Percentiles rank a stretch among this genome's conserved stretches.
Evolutionary conservation across 2,329 filamentous ascomycete species (phyloP).

Genomic region (Coniochaeta sp.): DNA sequence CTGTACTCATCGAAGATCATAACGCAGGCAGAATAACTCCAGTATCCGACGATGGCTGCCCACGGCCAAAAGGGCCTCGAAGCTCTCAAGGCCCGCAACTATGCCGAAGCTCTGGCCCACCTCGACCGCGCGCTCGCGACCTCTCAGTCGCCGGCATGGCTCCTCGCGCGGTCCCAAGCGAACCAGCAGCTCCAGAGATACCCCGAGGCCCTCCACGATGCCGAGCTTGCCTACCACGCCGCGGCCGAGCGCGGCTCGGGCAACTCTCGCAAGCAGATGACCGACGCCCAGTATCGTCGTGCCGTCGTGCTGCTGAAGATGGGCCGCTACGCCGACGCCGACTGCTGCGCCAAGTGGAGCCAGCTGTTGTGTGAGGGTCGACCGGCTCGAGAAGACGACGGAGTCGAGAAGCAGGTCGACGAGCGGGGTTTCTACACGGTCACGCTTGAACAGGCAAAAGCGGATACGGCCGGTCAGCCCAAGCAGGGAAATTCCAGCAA

Average conservation of each 20-base stretch:
- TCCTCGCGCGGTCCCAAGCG: slow-evolving; percentile 74
- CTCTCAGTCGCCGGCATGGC: slow-evolving; percentile 67
- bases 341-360: slow-evolving; percentile 58
- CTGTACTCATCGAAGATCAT: not conserved
- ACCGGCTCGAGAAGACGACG: slow-evolving; percentile 25
- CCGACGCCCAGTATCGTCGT: slow-evolving; percentile 75
- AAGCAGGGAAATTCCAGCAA: slow-evolving; percentile 4
- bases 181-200: slow-evolving; percentile 58
- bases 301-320: slow-evolving; percentile 66
- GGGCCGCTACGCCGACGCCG: slow-evolving; percentile 66
- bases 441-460: slow-evolving; percentile 24
- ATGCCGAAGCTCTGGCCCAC: slow-evolving; percentile 57
- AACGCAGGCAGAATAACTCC: not conserved
- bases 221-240: slow-evolving; percentile 55
- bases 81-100: slow-evolving; percentile 57
- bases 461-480: slow-evolving; percentile 14
- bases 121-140: slow-evolving; percentile 61
- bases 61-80: slow-evolving; percentile 55
- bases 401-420: slow-evolving; percentile 30
- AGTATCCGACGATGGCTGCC: slow-evolving; percentile 5
- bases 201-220: slow-evolving; percentile 60
- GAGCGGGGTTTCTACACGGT: slow-evolving; percentile 39
- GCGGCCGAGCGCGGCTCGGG: slow-evolving; percentile 59
- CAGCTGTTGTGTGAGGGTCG: slow-evolving; percentile 33
- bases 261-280: slow-evolving; percentile 57